Percentiles rank a stretch among this genome's conserved stretches.
Conservation (phyloP, 2,329 filamentous ascomycete species). For the Xylariaceae sp. region DNA sequence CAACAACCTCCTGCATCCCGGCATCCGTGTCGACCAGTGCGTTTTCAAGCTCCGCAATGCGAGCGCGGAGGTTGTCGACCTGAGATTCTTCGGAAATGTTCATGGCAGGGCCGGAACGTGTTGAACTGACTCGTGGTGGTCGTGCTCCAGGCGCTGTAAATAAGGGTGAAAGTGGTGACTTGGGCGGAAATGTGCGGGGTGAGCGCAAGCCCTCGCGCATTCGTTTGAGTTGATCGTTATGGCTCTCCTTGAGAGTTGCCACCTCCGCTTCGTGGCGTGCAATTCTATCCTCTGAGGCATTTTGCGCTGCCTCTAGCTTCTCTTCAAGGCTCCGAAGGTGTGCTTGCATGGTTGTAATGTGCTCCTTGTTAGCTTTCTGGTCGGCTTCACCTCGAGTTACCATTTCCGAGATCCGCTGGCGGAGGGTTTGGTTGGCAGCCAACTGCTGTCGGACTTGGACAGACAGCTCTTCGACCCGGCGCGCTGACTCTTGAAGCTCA, state of each 20-base stretch:
- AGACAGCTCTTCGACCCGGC: slow-evolving; percentile 78
- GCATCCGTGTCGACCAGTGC: slow-evolving; percentile 74
- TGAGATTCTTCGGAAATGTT: slow-evolving; percentile 73
- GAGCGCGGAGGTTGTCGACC: slow-evolving; percentile 74
- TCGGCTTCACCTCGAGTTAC: slow-evolving; percentile 83
- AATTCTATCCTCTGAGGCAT: slow-evolving; percentile 82
- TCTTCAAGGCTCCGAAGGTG: slow-evolving; percentile 84
- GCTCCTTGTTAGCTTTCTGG: slow-evolving; percentile 76
- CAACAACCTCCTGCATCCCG: slow-evolving; percentile 83
- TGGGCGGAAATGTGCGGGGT: slow-evolving; percentile 57
- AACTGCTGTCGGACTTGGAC: slow-evolving; percentile 80
- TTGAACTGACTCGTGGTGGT: slow-evolving; percentile 56
- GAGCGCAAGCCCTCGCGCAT: slow-evolving; percentile 59
- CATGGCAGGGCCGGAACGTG: slow-evolving; percentile 56
- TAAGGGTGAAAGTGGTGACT: slow-evolving; percentile 64
- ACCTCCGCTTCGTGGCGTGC: slow-evolving; percentile 86
- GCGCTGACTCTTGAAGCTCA: slow-evolving; percentile 73
- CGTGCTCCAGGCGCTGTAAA: slow-evolving; percentile 51
- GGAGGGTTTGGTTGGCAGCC: slow-evolving; percentile 73
- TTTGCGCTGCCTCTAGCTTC: slow-evolving; percentile 78
- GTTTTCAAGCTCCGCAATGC: slow-evolving; percentile 83
- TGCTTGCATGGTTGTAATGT: slow-evolving; percentile 82
- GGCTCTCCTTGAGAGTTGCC: slow-evolving; percentile 71
- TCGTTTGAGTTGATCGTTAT: slow-evolving; percentile 76
- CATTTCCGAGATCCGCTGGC: slow-evolving; percentile 75